Percentiles rank a stretch among this genome's conserved stretches.
phyloP scores from a whole-genome alignment of 2,329 filamentous ascomycete genomes.

The Fusarium globosum region DNA sequence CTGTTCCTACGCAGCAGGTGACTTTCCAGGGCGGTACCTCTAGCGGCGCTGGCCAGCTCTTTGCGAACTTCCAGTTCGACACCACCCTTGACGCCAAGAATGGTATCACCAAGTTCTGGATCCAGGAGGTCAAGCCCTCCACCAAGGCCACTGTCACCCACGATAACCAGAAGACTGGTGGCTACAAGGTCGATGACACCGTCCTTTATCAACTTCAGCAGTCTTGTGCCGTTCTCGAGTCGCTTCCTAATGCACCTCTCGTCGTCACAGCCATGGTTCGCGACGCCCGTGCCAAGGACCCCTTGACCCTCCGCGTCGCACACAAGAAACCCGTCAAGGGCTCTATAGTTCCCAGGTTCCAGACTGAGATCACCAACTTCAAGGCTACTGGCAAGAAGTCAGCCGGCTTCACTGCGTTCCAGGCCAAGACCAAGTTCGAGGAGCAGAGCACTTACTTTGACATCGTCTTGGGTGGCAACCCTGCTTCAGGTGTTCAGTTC shows the following conservation, averaged over 20 bases:
- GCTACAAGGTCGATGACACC: constrained; percentile 46
- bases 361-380: constrained; percentile 2
- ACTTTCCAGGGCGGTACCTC: constrained; percentile 25
- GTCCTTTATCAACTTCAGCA: constrained; percentile 42
- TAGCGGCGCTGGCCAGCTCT: constrained; percentile 40
- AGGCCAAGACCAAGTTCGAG: not conserved
- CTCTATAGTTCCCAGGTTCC: not conserved
- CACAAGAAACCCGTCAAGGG: not conserved
- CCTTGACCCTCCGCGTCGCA: constrained; percentile 3
- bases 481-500: not conserved
- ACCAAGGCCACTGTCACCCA: constrained; percentile 38
- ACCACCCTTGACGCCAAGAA: constrained; percentile 36
- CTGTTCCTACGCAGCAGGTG: not conserved
- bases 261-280: constrained; percentile 13
- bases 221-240: constrained; percentile 38
- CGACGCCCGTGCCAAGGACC: constrained; percentile 5
- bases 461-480: constrained; percentile 8
- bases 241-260: not conserved
- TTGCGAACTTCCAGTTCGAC: constrained; percentile 48
- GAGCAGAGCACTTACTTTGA: not conserved
- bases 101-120: constrained; percentile 48
- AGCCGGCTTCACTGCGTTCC: constrained; percentile 9
- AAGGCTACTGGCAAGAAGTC: constrained; percentile 32
- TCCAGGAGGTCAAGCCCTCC: constrained; percentile 41
- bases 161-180: constrained; percentile 39